Conservation (phyloP, 352 stramenopile genomes). For the Pythium pyrilobum region DNA sequence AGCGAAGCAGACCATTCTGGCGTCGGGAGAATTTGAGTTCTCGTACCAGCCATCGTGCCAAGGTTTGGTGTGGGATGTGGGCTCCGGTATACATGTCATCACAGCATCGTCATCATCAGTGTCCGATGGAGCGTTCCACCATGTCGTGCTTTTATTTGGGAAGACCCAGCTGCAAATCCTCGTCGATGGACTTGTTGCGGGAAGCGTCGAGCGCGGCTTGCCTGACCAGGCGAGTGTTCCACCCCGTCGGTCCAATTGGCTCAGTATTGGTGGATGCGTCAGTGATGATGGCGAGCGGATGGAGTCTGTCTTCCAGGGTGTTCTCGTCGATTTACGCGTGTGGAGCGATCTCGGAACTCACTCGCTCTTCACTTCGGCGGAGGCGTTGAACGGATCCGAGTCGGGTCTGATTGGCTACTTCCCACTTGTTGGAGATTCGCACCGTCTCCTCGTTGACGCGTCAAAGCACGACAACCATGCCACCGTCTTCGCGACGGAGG, state of each 20-base stretch:
- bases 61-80: constrained; percentile 50
- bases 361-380: constrained; percentile 3
- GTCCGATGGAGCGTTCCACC: constrained; percentile 43
- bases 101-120: constrained; percentile 20
- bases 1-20: constrained; percentile 41
- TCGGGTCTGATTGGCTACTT: constrained; percentile 69
- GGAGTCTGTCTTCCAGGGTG: constrained; percentile 46
- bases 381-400: constrained; percentile 29
- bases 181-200: constrained; percentile 38
- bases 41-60: constrained; percentile 26
- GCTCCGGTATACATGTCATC: constrained; percentile 33
- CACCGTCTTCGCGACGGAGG: constrained; percentile 42
- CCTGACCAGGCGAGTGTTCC: constrained; percentile 22
- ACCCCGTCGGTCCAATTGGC: constrained; percentile 22
- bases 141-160: constrained; percentile 54
- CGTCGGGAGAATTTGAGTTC: constrained; percentile 61
- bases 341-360: constrained; percentile 28
- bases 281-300: constrained; percentile 25
- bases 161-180: constrained; percentile 33
- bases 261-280: constrained; percentile 48
- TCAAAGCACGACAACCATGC: constrained; percentile 74
- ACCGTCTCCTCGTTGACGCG: constrained; percentile 61
- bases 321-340: constrained; percentile 65
- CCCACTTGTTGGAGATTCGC: constrained; percentile 55
- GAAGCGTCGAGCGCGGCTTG: constrained; percentile 23